Evolutionary conservation across 2,329 filamentous ascomycete species (phyloP).

Genomic region (Drechslera avenae): DNA sequence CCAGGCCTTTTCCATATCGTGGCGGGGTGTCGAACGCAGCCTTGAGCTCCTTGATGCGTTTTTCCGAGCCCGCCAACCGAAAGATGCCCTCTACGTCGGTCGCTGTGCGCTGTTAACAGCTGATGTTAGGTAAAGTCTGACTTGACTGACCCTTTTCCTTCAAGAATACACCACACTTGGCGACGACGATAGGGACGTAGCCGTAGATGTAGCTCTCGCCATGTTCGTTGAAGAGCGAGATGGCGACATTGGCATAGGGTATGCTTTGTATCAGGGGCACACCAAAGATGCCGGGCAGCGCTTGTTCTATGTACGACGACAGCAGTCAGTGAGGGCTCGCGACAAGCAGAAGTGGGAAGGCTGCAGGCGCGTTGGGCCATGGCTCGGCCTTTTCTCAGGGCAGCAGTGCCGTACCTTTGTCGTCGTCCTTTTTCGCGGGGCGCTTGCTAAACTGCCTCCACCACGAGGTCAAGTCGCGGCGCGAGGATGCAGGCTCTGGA

Average conservation of each 20-base stretch:
- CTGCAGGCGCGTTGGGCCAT: constrained; percentile 19
- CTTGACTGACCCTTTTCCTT: constrained; percentile 85
- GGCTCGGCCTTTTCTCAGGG: too few species aligned
- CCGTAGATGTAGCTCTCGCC: constrained; percentile 97
- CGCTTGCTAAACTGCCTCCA: constrained; percentile 89
- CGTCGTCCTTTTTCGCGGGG: constrained; percentile 64
- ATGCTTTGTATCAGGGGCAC: constrained; percentile 93
- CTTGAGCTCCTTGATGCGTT: constrained; percentile 96
- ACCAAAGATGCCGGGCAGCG: constrained; percentile 84
- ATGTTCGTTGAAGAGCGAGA: constrained; percentile 89
- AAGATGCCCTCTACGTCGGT: constrained; percentile 97
- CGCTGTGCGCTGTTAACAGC: constrained; percentile 60
- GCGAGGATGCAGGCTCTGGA: constrained; percentile 74
- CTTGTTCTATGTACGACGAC: constrained; percentile 38
- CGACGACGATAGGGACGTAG: constrained; percentile 97
- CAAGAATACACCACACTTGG: constrained; percentile 94
- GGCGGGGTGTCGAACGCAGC: constrained; percentile 85
- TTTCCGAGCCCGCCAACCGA: constrained; percentile 91
- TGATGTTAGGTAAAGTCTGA: neutral
- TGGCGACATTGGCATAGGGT: constrained; percentile 96
- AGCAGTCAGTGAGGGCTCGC: constrained; percentile 30
- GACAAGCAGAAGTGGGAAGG: constrained; percentile 19
- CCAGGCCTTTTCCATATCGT: constrained; percentile 91
- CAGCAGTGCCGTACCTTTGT: constrained; percentile 58
- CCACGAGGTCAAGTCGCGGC: constrained; percentile 90